A percentile compares a stretch with the other conserved stretches of the same genome.
These are phyloP conservation scores for Phanerochaete sordida DNA, from an alignment of 768 basidiomycete genomes.

Conservation along the genomic window DNA sequence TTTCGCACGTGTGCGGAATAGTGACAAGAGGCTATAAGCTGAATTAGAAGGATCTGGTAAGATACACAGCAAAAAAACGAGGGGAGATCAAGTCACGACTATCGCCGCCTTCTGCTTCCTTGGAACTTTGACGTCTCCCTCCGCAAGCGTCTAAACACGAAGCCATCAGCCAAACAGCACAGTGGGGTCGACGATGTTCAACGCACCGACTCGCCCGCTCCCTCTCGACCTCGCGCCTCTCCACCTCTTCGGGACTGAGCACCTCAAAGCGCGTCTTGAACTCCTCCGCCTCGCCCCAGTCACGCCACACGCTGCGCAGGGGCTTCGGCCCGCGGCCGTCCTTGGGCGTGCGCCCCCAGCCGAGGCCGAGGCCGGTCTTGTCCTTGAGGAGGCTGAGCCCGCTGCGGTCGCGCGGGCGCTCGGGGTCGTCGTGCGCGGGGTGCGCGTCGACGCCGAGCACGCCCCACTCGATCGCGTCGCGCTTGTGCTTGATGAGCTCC, in stretches of 20 bases:
- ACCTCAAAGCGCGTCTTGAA: conserved; percentile 87
- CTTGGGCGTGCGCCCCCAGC: conserved; percentile 72
- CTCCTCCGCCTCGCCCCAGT: conserved; percentile 91
- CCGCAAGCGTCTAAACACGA: conserved; percentile 46
- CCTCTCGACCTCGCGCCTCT: conserved; percentile 82
- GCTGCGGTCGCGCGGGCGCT: conserved; percentile 41
- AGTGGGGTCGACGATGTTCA: background rate
- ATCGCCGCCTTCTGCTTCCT: conserved; percentile 19
- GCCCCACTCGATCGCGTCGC: conserved; percentile 93
- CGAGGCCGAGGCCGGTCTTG: conserved; percentile 77
- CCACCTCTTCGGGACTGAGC: conserved; percentile 87
- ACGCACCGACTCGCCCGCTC: conserved; percentile 76
- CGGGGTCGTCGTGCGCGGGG: conserved; percentile 21
- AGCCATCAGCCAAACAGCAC: background rate
- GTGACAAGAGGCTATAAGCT: background rate
- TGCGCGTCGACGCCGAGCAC: conserved; percentile 59
- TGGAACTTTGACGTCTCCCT: conserved; percentile 69
- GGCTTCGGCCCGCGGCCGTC: conserved; percentile 79
- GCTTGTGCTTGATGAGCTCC: conserved; percentile 92
- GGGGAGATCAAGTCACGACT: background rate
- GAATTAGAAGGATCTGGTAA: background rate
- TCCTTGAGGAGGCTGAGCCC: conserved; percentile 66
- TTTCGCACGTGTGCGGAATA: too few species aligned
- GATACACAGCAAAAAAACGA: background rate
- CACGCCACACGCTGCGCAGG: conserved; percentile 88